Percentiles rank a stretch among this genome's conserved stretches.
Conservation (phyloP, 106 monocot species). For the Ottelia alismoides region DNA sequence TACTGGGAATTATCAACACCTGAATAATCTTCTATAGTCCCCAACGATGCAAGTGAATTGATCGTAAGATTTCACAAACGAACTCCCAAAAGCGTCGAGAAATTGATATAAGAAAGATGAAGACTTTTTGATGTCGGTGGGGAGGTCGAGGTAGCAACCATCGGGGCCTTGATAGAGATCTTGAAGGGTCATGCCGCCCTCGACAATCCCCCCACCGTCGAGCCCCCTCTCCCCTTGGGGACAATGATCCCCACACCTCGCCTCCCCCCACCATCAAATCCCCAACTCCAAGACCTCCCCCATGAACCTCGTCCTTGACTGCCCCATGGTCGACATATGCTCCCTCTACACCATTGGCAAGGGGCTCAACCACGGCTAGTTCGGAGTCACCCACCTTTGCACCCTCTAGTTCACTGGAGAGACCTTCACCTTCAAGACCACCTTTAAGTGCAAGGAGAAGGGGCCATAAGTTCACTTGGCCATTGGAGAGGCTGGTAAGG, state of each 20-base stretch:
- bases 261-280: not conserved
- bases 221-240: not conserved
- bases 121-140: too few relatives aligned
- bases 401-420: slow-evolving; percentile 25
- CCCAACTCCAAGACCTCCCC: slow-evolving; percentile 8
- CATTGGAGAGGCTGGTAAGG: too few relatives aligned
- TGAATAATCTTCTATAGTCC: too few relatives aligned
- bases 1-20: too few relatives aligned
- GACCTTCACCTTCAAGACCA: slow-evolving; percentile 42
- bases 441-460: slow-evolving; percentile 34
- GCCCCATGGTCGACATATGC: slow-evolving; percentile 30
- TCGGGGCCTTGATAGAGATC: too few relatives aligned
- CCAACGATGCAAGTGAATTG: too few relatives aligned
- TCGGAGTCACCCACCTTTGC: slow-evolving; percentile 39
- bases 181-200: not conserved
- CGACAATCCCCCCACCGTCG: not conserved
- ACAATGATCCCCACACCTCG: too few relatives aligned
- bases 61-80: too few relatives aligned
- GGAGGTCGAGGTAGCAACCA: too few relatives aligned
- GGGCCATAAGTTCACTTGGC: too few relatives aligned
- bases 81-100: too few relatives aligned
- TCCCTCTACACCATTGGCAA: slow-evolving; percentile 32
- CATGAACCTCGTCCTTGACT: slow-evolving; percentile 24
- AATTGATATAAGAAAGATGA: too few relatives aligned
- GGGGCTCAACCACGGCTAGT: slow-evolving; percentile 36